Evolutionary conservation across 371 early-diverging fungal species (phyloP).

Genomic region (Circinella umbellata): DNA sequence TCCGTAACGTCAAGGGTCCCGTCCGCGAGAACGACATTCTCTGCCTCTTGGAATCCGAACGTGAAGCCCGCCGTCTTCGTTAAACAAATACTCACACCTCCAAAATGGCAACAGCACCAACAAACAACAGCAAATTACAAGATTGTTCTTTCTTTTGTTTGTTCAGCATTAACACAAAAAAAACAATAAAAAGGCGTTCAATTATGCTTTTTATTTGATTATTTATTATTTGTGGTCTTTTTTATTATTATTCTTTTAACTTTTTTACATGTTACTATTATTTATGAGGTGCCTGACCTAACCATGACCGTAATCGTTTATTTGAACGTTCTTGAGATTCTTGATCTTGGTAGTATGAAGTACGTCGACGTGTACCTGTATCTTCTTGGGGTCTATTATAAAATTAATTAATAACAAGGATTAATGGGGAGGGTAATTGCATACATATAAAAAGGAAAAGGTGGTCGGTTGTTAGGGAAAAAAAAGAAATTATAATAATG

Average conservation of each 20-base stretch:
- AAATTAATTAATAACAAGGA: neutral
- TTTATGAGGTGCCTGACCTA: constrained; percentile 2
- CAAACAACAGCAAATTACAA: neutral
- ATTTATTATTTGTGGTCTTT: neutral
- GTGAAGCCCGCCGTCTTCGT: constrained; percentile 98
- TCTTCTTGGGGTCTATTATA: neutral
- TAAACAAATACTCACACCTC: constrained; percentile 48
- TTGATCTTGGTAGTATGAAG: neutral
- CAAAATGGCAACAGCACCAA: neutral
- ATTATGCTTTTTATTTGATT: neutral
- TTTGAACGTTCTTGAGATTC: constrained; percentile 1
- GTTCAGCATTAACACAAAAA: neutral
- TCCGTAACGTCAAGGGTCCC: constrained; percentile 99
- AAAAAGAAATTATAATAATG: too few relatives aligned
- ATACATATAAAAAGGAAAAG: neutral
- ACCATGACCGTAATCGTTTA: neutral
- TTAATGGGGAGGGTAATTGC: neutral
- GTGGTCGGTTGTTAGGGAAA: too few relatives aligned
- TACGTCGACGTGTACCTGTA: neutral
- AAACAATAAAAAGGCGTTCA: constrained; percentile 2
- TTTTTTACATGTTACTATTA: neutral
- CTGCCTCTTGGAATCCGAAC: constrained; percentile 97
- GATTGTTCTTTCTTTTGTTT: neutral
- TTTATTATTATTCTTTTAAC: neutral
- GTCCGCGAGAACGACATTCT: constrained; percentile 97